A percentile compares a stretch with the other conserved stretches of the same genome.
Conservation (phyloP, 2,329 filamentous ascomycete genomes). For the Phaeosphaeria sp. region DNA sequence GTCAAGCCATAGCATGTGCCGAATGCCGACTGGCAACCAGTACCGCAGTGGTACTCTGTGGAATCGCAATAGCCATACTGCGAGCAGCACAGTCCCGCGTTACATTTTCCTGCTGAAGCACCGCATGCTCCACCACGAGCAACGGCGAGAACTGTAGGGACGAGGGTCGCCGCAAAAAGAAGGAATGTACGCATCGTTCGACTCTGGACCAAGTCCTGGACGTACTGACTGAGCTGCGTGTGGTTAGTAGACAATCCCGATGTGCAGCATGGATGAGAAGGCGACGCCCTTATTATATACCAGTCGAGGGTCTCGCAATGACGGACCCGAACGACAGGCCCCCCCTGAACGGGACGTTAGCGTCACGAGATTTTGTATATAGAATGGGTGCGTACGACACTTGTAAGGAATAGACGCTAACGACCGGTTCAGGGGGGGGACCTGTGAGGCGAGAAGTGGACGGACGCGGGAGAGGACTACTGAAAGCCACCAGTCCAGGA, state of each 20-base stretch:
- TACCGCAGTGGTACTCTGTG: background rate
- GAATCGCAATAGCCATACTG: background rate
- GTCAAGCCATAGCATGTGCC: background rate
- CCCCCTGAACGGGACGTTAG: too few relatives aligned
- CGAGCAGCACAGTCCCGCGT: background rate
- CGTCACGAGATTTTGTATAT: too few relatives aligned
- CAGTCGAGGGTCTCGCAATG: background rate
- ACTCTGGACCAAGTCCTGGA: background rate
- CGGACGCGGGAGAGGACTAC: too few relatives aligned
- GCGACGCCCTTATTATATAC: background rate
- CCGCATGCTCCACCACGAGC: background rate
- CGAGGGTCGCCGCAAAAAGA: background rate
- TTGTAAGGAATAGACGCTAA: too few relatives aligned
- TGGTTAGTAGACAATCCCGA: background rate
- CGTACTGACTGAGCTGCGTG: background rate
- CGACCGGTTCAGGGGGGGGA: too few relatives aligned
- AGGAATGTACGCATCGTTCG: background rate
- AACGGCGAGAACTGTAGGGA: background rate
- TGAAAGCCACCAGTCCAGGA: too few relatives aligned
- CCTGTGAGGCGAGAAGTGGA: too few relatives aligned
- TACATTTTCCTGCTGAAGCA: background rate
- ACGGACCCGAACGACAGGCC: too few relatives aligned
- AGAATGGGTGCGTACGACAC: too few relatives aligned
- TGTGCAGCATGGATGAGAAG: background rate
- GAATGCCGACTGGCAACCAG: background rate